Evolutionary conservation across 2,329 filamentous ascomycete species (phyloP).

Genomic region (Scedosporium boydii): DNA sequence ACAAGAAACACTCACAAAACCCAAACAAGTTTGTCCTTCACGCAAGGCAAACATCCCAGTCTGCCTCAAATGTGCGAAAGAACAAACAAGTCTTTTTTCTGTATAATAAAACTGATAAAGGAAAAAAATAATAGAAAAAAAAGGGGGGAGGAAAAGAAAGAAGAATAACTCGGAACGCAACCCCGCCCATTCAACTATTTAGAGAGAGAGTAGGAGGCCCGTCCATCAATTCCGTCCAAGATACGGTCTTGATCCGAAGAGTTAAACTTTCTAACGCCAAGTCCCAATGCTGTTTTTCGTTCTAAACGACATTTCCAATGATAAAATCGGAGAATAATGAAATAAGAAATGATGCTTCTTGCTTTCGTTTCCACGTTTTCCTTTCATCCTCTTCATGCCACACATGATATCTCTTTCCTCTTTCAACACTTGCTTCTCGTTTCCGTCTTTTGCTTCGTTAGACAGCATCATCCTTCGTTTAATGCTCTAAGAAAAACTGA

Average conservation of each 20-base stretch:
- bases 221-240: neutral
- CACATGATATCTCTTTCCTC: neutral
- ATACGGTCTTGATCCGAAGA: neutral
- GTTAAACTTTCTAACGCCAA: neutral
- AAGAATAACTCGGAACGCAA: constrained; percentile 15
- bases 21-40: no score
- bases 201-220: neutral
- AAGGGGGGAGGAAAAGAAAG: constrained; percentile 16
- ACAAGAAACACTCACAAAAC: no score
- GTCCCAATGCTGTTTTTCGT: neutral
- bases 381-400: neutral
- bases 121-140: constrained; percentile 12
- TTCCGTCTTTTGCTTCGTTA: neutral
- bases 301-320: neutral
- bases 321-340: constrained; percentile 1
- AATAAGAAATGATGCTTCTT: neutral
- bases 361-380: neutral
- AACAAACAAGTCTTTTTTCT: no score
- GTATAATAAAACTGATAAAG: no score
- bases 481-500: neutral
- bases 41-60: no score
- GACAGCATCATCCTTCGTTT: neutral
- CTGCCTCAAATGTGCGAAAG: no score
- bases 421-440: neutral
- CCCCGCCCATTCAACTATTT: neutral